Evolutionary conservation across 495 filamentous ascomycete genomes (phyloP).

Genomic region (Daldinia childiae): DNA sequence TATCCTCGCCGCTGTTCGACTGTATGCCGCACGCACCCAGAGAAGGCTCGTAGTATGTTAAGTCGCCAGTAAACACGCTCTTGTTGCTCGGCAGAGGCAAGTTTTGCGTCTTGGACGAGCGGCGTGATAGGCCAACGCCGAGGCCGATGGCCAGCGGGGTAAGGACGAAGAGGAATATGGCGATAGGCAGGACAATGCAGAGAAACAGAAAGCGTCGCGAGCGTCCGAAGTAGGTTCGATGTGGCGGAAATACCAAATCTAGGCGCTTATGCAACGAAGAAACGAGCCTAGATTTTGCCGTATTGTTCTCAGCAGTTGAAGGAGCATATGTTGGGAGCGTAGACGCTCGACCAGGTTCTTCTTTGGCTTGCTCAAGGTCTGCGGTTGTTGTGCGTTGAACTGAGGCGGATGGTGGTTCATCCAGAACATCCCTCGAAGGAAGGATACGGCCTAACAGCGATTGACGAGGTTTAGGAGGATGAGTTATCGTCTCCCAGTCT

Average conservation of each 20-base stretch:
- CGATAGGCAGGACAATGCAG: conserved; percentile 31
- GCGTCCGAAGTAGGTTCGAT: conserved; percentile 54
- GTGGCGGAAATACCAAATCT: conserved; percentile 50
- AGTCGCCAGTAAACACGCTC: conserved; percentile 66
- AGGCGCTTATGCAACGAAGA: conserved; percentile 40
- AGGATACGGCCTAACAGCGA: conserved; percentile 35
- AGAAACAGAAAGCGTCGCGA: conserved; percentile 53
- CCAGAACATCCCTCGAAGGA: not conserved
- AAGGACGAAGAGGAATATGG: conserved; percentile 42
- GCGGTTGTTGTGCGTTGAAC: conserved; percentile 14
- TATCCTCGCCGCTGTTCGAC: conserved; percentile 59
- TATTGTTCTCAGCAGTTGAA: conserved; percentile 2
- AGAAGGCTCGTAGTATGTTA: conserved; percentile 75
- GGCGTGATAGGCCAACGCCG: conserved; percentile 44
- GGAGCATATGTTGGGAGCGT: conserved; percentile 21
- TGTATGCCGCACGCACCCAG: conserved; percentile 76
- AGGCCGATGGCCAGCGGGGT: conserved; percentile 48
- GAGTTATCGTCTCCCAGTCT: conserved; percentile 52
- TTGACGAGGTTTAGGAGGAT: conserved; percentile 48
- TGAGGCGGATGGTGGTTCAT: conserved; percentile 17
- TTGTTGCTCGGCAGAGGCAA: conserved; percentile 66
- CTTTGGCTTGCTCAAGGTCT: conserved; percentile 18
- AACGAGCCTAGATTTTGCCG: conserved; percentile 9
- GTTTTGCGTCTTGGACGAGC: conserved; percentile 38
- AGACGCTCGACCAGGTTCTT: conserved; percentile 19